Evolutionary conservation across 1,139 yeast species (phyloP).

Genomic region (Taphrina deformans): DNA sequence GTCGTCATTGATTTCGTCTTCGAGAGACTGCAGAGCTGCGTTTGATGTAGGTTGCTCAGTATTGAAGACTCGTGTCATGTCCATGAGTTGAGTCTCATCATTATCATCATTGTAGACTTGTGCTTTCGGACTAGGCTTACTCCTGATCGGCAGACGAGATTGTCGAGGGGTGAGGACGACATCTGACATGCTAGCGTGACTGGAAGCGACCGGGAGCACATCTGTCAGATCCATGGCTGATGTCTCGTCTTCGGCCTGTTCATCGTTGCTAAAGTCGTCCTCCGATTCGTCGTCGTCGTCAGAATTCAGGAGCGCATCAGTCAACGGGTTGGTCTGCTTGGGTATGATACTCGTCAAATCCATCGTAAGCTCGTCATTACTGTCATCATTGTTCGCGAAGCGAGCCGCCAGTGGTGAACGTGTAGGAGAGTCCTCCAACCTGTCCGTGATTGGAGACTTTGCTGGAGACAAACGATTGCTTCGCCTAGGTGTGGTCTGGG

Average conservation of each 20-base stretch:
- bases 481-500: slow-evolving; percentile 11
- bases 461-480: slow-evolving; percentile 33
- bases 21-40: background rate
- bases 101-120: background rate
- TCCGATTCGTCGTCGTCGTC: background rate
- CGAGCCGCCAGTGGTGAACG: background rate
- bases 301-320: background rate
- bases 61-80: slow-evolving; percentile 36
- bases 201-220: background rate
- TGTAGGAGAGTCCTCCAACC: slow-evolving; percentile 11
- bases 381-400: slow-evolving; percentile 2
- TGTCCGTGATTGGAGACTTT: slow-evolving; percentile 30
- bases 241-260: slow-evolving; percentile 9
- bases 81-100: slow-evolving; percentile 36
- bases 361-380: slow-evolving; percentile 39
- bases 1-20: slow-evolving; percentile 23
- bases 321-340: background rate
- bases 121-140: background rate
- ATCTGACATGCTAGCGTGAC: background rate
- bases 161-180: background rate
- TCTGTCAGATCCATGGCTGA: slow-evolving; percentile 27
- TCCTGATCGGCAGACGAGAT: background rate
- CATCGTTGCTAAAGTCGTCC: background rate
- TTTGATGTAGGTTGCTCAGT: slow-evolving; percentile 2
- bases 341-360: slow-evolving; percentile 38